phyloP scores from a whole-genome alignment of 2,329 filamentous ascomycete species.

The Aureobasidium zeae region DNA sequence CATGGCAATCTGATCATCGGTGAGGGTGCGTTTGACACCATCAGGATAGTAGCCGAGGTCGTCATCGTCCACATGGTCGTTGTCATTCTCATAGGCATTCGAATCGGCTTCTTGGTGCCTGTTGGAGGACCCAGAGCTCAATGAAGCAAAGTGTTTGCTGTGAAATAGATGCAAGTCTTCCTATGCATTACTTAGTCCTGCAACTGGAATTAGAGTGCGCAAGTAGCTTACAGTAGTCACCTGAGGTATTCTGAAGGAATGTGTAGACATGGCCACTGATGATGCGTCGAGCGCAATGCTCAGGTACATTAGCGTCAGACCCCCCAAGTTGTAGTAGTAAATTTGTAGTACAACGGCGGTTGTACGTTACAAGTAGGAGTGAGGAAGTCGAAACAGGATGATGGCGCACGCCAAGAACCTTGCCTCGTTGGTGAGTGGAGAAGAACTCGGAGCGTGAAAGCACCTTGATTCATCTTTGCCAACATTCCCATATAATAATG shows the following conservation, averaged over 20 bases:
- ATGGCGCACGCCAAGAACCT: slow-evolving; percentile 4
- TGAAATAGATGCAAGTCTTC: slow-evolving; percentile 3
- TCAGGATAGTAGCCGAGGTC: slow-evolving; percentile 76
- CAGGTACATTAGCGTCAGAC: too few relatives aligned
- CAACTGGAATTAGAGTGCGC: too few relatives aligned
- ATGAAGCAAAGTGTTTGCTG: slow-evolving; percentile 2
- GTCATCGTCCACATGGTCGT: slow-evolving; percentile 49
- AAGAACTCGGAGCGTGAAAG: too few relatives aligned
- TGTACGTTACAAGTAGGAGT: too few relatives aligned
- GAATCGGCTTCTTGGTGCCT: neutral
- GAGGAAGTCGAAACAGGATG: neutral
- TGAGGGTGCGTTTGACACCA: slow-evolving; percentile 79
- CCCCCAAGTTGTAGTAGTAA: too few relatives aligned
- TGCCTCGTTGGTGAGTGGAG: too few relatives aligned
- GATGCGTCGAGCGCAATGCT: too few relatives aligned
- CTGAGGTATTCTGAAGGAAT: too few relatives aligned
- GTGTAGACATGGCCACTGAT: too few relatives aligned
- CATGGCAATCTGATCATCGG: slow-evolving; percentile 81
- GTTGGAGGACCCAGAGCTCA: slow-evolving; percentile 7
- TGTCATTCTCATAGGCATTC: neutral
- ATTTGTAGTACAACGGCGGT: too few relatives aligned
- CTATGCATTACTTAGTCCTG: too few relatives aligned
- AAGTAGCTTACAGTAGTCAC: too few relatives aligned
- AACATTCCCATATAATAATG: neutral
- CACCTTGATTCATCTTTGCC: slow-evolving; percentile 7